Evolutionary conservation across 768 basidiomycete genomes (phyloP).

Genomic region (Boletus pseudo-olivaceus): DNA sequence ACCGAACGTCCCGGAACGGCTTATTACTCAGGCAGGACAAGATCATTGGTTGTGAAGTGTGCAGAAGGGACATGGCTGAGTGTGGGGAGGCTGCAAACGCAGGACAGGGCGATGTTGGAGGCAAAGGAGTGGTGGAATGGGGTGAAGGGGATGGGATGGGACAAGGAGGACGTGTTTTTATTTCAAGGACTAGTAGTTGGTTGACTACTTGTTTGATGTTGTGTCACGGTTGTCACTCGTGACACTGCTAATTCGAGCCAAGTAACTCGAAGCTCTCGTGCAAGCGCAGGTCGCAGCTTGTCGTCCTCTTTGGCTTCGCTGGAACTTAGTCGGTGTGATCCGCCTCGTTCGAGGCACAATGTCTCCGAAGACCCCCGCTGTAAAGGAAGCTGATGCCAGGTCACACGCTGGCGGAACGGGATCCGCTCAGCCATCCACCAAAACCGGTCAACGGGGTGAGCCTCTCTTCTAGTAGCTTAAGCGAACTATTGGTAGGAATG

Average conservation of each 20-base stretch:
- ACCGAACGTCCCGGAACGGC: constrained; percentile 41
- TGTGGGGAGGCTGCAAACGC: constrained; percentile 58
- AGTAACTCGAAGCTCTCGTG: not conserved
- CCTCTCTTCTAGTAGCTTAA: not conserved
- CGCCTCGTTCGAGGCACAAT: constrained; percentile 18
- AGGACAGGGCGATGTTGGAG: constrained; percentile 49
- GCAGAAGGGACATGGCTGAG: constrained; percentile 48
- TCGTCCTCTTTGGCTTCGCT: constrained; percentile 3
- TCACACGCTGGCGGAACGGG: constrained; percentile 7
- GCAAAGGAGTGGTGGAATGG: constrained; percentile 84
- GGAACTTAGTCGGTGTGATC: constrained; percentile 8
- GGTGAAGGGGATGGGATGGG: constrained; percentile 34
- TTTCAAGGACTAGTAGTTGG: not conserved
- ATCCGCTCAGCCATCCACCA: constrained; percentile 15
- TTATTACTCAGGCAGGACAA: constrained; percentile 37
- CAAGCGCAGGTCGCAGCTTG: not conserved
- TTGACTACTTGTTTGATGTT: not conserved
- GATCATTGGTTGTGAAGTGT: constrained; percentile 53
- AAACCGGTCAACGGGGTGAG: constrained; percentile 32
- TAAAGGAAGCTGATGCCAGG: constrained; percentile 19
- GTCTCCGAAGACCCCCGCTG: constrained; percentile 14
- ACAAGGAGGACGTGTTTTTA: constrained; percentile 9
- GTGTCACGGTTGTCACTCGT: constrained; percentile 18
- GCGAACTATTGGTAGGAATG: not conserved
- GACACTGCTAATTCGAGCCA: constrained; percentile 14